These are phyloP conservation scores for Colletotrichum sp. DNA, from an alignment of 2,329 filamentous ascomycete genomes.

Conservation along the genomic window DNA sequence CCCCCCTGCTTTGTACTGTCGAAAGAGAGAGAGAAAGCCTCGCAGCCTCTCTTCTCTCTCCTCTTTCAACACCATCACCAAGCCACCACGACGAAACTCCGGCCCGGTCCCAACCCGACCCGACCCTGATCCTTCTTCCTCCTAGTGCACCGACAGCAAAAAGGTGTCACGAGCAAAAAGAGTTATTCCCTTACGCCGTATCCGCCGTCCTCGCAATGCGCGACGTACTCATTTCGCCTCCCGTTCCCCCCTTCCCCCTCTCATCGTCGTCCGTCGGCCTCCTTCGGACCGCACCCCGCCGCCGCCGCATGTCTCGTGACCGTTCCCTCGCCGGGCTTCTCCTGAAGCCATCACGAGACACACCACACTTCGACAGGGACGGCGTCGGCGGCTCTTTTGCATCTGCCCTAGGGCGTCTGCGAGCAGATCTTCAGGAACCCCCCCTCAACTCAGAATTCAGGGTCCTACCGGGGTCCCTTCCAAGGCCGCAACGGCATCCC, in stretches of 20 bases:
- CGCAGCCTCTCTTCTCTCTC: background rate
- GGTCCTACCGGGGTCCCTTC: background rate
- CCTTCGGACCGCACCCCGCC: background rate
- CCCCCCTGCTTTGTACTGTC: background rate
- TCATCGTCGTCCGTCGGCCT: background rate
- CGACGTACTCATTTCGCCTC: background rate
- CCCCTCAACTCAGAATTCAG: background rate
- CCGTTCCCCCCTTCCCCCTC: background rate
- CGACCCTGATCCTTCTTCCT: background rate
- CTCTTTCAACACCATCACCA: background rate
- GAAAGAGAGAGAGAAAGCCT: background rate
- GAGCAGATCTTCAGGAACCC: background rate
- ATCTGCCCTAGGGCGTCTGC: background rate
- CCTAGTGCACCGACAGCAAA: background rate
- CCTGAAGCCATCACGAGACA: conserved; percentile 18
- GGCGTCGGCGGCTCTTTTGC: background rate
- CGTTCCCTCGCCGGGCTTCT: background rate
- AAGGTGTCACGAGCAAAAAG: background rate
- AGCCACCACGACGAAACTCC: background rate
- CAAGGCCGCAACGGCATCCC: background rate
- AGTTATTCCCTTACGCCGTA: background rate
- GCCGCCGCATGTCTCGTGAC: background rate
- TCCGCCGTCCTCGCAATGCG: background rate
- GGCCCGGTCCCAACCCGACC: background rate
- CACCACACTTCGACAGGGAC: background rate